Conservation (phyloP, 441 rosid species). For the Gossypium aridum region DNA sequence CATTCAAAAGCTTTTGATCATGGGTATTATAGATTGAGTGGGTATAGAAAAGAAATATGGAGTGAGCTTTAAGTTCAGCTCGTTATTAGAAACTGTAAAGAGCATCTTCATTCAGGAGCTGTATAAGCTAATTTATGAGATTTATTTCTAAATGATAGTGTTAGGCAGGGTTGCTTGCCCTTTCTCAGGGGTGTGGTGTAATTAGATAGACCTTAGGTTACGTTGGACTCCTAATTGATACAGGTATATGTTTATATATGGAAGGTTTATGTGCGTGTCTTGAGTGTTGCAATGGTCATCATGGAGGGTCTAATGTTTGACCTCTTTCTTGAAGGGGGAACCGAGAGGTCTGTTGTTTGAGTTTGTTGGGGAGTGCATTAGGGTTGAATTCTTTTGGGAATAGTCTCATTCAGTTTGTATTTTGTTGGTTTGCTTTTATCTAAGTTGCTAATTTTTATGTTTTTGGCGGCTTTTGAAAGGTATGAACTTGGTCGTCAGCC, state of each 20-base stretch:
- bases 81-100: background rate
- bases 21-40: too few species aligned
- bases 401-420: background rate
- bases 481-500: constrained; percentile 76
- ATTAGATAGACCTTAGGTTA: background rate
- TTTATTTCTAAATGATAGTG: background rate
- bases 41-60: background rate
- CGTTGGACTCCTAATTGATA: too few species aligned
- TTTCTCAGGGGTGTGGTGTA: background rate
- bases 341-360: background rate
- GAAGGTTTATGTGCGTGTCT: background rate
- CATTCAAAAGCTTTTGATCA: background rate
- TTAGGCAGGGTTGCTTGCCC: background rate
- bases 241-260: too few species aligned
- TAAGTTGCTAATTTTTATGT: background rate
- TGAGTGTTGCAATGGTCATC: background rate
- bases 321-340: background rate
- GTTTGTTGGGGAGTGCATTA: background rate
- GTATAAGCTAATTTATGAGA: background rate
- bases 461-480: constrained; percentile 22
- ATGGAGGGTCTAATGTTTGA: background rate
- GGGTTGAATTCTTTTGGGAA: background rate
- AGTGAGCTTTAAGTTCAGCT: background rate
- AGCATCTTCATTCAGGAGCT: background rate
- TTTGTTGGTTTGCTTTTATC: background rate